phyloP scores from a whole-genome alignment of 73 alveolate species.

The Symbiodinium natans region DNA sequence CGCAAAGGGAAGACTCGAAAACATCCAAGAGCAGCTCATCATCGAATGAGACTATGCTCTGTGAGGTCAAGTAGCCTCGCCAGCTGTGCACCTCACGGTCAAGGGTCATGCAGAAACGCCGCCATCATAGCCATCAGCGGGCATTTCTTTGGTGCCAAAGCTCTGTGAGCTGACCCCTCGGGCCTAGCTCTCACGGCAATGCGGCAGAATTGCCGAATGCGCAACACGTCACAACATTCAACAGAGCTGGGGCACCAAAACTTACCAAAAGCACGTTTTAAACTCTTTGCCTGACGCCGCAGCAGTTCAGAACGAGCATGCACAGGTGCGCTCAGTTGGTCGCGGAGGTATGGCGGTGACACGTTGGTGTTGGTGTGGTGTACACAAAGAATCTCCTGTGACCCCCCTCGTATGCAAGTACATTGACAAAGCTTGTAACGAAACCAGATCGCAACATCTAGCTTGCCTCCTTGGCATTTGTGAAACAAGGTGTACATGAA shows the following conservation, averaged over 20 bases:
- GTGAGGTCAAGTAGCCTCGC: conserved; percentile 14
- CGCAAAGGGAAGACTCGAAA: background rate
- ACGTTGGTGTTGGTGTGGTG: background rate
- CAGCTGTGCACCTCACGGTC: background rate
- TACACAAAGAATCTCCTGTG: no score
- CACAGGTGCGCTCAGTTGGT: background rate
- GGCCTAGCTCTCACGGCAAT: background rate
- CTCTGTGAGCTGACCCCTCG: background rate
- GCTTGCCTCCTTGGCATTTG: no score
- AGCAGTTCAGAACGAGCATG: conserved; percentile 1
- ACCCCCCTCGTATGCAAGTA: no score
- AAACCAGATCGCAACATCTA: no score
- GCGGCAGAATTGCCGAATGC: no score
- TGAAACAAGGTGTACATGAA: background rate
- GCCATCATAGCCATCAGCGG: background rate
- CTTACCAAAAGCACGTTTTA: background rate
- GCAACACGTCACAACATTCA: background rate
- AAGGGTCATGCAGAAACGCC: background rate
- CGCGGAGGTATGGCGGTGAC: background rate
- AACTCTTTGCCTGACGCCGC: background rate
- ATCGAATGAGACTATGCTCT: background rate
- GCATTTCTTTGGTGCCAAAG: background rate
- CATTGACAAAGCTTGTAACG: no score
- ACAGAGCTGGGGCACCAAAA: background rate
- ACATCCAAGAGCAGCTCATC: conserved; percentile 28